A percentile compares a stretch with the other conserved stretches of the same genome.
Evolutionary conservation across 139 green algal genomes (phyloP).

Genomic region (Nannochloris sp.): DNA sequence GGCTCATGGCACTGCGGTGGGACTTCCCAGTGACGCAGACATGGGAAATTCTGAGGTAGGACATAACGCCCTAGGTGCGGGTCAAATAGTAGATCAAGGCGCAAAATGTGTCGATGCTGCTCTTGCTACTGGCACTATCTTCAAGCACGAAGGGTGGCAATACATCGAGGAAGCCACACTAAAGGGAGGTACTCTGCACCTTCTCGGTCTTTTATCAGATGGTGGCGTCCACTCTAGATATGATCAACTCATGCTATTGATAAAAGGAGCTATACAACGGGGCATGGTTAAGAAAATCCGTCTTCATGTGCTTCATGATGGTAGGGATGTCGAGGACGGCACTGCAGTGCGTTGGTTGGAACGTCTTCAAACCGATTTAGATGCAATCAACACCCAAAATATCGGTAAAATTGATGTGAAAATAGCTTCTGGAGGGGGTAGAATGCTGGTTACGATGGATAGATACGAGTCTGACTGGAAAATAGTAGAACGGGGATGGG

Average conservation of each 20-base stretch:
- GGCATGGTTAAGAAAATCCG: conserved; percentile 85
- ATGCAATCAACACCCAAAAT: conserved; percentile 15
- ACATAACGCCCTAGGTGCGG: conserved; percentile 90
- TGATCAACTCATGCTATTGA: conserved; percentile 66
- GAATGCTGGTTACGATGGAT: conserved; percentile 96
- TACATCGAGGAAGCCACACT: conserved; percentile 37
- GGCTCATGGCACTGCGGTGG: conserved; percentile 87
- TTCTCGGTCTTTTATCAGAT: conserved; percentile 91
- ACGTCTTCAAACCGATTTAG: conserved; percentile 66
- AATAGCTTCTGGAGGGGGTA: conserved; percentile 87
- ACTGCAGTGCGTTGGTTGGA: conserved; percentile 62
- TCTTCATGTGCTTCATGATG: conserved; percentile 88
- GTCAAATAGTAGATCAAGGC: conserved; percentile 89
- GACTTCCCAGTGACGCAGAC: conserved; percentile 84
- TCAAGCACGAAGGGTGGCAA: conserved; percentile 35
- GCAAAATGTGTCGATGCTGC: conserved; percentile 87
- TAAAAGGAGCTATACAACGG: conserved; percentile 61
- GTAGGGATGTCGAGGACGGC: conserved; percentile 88
- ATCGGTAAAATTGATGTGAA: conserved; percentile 74
- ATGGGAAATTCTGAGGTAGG: conserved; percentile 89
- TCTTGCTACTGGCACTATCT: conserved; percentile 72
- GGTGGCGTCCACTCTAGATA: conserved; percentile 78
- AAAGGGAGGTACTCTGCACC: conserved; percentile 78
- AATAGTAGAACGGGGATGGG: conserved; percentile 91
- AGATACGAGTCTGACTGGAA: conserved; percentile 94